Evolutionary conservation across 192 early-diverging fungal species (phyloP).

Genomic region (Cetraspora pellucida): DNA sequence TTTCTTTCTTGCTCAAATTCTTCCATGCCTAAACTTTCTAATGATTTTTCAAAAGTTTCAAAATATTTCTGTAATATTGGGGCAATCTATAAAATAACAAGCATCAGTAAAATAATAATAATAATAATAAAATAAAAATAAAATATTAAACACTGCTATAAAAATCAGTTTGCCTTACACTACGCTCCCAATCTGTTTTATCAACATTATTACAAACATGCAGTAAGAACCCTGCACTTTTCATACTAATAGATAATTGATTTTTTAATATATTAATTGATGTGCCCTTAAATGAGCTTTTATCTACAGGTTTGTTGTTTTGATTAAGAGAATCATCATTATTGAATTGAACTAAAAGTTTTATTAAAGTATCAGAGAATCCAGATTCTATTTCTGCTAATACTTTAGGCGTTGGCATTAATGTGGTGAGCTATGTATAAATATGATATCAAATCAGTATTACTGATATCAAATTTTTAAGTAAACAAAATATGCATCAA

Average conservation of each 20-base stretch:
- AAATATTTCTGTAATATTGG: slow-evolving; percentile 63
- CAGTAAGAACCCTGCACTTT: slow-evolving; percentile 42
- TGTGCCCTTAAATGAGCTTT: neutral
- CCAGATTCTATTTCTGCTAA: slow-evolving; percentile 48
- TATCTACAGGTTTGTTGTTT: neutral
- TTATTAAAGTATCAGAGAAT: slow-evolving; percentile 42
- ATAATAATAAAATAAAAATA: neutral
- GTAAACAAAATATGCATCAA: neutral
- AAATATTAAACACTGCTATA: neutral
- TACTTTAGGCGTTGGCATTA: slow-evolving; percentile 40
- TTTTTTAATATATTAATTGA: slow-evolving; percentile 34
- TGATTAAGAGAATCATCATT: neutral
- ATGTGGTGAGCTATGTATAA: slow-evolving; percentile 32
- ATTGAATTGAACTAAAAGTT: slow-evolving; percentile 40
- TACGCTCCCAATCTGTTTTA: slow-evolving; percentile 44
- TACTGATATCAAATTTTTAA: neutral
- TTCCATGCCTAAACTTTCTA: slow-evolving; percentile 29
- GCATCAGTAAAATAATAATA: neutral
- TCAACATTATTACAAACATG: slow-evolving; percentile 41
- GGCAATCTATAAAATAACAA: slow-evolving; percentile 45
- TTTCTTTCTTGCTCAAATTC: slow-evolving; percentile 51
- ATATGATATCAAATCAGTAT: neutral
- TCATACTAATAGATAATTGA: slow-evolving; percentile 39
- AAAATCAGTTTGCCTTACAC: slow-evolving; percentile 35
- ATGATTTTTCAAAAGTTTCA: slow-evolving; percentile 52